phyloP scores from a whole-genome alignment of 345 rosid genomes.

The Eucalyptus erythrocorys region DNA sequence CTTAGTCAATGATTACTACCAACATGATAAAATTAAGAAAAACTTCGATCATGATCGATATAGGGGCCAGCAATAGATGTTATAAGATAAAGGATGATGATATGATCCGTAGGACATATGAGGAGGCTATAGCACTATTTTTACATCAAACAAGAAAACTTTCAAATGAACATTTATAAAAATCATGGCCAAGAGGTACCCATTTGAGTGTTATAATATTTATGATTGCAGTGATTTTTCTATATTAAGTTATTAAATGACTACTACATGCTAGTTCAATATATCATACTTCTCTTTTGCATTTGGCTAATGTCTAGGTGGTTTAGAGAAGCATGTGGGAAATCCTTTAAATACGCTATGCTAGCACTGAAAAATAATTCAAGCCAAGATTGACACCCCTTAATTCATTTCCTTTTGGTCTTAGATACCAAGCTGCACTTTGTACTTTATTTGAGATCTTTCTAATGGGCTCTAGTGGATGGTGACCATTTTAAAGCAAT shows the following conservation, averaged over 20 bases:
- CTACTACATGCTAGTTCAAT: background rate
- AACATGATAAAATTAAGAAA: too few relatives aligned
- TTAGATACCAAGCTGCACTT: fast-evolving
- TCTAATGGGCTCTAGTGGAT: background rate
- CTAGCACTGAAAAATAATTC: background rate
- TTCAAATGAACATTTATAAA: too few relatives aligned
- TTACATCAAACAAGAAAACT: too few relatives aligned
- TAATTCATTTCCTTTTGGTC: background rate
- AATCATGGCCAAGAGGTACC: background rate
- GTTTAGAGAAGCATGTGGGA: background rate
- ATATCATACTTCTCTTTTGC: background rate
- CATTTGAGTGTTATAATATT: background rate
- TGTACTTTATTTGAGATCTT: background rate
- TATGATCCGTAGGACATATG: too few relatives aligned
- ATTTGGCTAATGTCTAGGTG: background rate
- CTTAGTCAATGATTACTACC: too few relatives aligned
- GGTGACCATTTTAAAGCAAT: background rate
- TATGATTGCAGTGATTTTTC: background rate
- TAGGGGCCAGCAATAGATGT: too few relatives aligned
- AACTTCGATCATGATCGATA: too few relatives aligned
- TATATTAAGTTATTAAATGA: too few relatives aligned
- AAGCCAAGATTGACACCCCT: background rate
- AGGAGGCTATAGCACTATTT: too few relatives aligned
- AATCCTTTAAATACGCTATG: background rate
- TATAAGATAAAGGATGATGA: too few relatives aligned